A percentile compares a stretch with the other conserved stretches of the same genome.
These are phyloP conservation scores for Coemansia sp. DNA, from an alignment of 192 early-diverging fungal genomes.

Conservation along the genomic window DNA sequence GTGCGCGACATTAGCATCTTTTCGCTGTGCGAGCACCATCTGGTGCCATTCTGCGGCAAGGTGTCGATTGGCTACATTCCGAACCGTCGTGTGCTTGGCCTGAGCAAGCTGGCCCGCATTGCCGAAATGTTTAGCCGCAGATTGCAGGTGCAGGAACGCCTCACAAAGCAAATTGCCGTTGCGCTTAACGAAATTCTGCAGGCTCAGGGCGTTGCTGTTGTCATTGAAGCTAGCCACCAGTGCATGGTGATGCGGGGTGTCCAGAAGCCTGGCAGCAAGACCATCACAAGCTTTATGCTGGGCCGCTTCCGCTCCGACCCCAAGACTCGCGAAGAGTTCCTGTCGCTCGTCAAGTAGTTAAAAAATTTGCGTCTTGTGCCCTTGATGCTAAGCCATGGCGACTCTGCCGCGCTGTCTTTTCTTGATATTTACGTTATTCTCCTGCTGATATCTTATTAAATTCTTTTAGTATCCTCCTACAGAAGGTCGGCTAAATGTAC, in stretches of 20 bases:
- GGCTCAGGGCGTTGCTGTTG: constrained; percentile 95
- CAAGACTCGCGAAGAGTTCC: constrained; percentile 94
- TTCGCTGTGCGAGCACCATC: constrained; percentile 97
- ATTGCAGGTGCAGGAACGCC: constrained; percentile 94
- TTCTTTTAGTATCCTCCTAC: too few relatives aligned
- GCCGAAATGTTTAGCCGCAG: constrained; percentile 97
- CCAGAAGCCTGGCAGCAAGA: constrained; percentile 92
- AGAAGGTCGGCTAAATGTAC: too few relatives aligned
- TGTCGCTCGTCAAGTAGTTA: constrained; percentile 67
- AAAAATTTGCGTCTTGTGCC: too few relatives aligned
- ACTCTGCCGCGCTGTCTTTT: too few relatives aligned
- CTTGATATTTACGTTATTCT: too few relatives aligned
- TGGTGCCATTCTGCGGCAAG: constrained; percentile 97
- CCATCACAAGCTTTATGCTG: constrained; percentile 92
- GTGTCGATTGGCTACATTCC: constrained; percentile 97
- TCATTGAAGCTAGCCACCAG: constrained; percentile 92
- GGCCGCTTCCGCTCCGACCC: constrained; percentile 87
- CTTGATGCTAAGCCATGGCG: too few relatives aligned
- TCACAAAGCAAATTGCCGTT: constrained; percentile 96
- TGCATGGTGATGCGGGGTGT: constrained; percentile 99
- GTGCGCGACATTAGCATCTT: constrained; percentile 95
- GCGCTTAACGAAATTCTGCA: constrained; percentile 87
- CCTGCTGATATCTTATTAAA: too few relatives aligned
- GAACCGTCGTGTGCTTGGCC: constrained; percentile 87
- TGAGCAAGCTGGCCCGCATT: constrained; percentile 95